Evolutionary conservation across 2,329 filamentous ascomycete genomes (phyloP), one percentile per base, ranked within the genome.

Genomic region (Clonostachys byssicola): DNA sequence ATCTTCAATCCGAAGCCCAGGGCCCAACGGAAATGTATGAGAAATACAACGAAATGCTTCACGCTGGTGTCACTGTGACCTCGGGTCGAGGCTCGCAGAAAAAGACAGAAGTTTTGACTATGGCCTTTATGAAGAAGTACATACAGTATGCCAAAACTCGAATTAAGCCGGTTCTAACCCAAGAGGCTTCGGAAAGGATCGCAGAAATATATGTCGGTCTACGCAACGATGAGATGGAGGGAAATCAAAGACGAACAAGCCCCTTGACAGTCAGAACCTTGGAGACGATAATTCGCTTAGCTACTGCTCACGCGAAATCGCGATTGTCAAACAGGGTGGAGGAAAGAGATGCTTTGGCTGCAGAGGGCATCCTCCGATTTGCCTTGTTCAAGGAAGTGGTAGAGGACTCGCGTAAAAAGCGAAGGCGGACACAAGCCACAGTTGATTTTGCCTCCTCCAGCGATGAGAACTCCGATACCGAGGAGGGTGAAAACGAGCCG

Each of bases 51-150:
- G 81, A 88, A 33, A 95, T 97, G 89, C 80, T 99, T 40, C 94
- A 99, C 62, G 88, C 91, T 10, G 94, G 94, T 51, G 89, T 96
- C 42, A 89, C 85, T 7, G 70, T 89, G 14, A 89, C 85, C 5
- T 77, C 85, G 12, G 87, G 88, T 10, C 81, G 89, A 38, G 88
- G 89, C 12, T 72, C 85, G 23, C 83, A 82, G 56, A 88, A 88
- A 65, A 86, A 87, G 54, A 82, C 88, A 6, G 91, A 96, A 64
- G 89, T 99, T 13, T 75, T 99, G 46, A 95, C 89, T 70, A 96
- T 99, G 51, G 89, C 92, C 0, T 99, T 99, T 70, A 91, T 99
- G 75, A 99, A 99, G 74, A 99, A 99, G 71, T 99, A 96, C 67
- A 95, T 99, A 42, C 94, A 99, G 63, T 99, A 99, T 66, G 91